Percentiles rank a stretch among this genome's conserved stretches.
Evolutionary conservation across 148 eudicot genomes (phyloP).

Genomic region (Chenopodium suecicum): DNA sequence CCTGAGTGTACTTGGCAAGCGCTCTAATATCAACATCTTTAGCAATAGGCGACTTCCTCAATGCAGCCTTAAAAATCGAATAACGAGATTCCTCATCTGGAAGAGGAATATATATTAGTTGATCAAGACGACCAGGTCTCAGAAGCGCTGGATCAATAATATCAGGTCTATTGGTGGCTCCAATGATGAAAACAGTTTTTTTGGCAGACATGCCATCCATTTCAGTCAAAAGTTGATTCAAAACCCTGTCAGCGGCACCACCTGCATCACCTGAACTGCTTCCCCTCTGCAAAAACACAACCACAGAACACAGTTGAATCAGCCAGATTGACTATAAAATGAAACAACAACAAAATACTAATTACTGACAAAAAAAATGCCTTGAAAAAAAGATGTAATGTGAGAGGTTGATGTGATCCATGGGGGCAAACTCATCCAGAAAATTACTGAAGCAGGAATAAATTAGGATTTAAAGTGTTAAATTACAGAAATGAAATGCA

Average conservation of each 20-base stretch:
- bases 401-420: neutral
- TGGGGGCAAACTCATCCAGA: neutral
- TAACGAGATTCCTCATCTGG: slow-evolving; percentile 84
- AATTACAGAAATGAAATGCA: neutral
- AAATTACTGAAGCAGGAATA: too few species aligned
- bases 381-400: too few species aligned
- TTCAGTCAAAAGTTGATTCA: slow-evolving; percentile 84
- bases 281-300: slow-evolving; percentile 55
- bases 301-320: neutral
- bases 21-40: slow-evolving; percentile 75
- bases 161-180: slow-evolving; percentile 90
- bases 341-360: neutral
- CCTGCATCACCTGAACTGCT: slow-evolving; percentile 90
- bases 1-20: slow-evolving; percentile 92
- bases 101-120: slow-evolving; percentile 78
- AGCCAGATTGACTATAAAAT: neutral
- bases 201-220: slow-evolving; percentile 96
- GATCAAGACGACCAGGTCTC: slow-evolving; percentile 91
- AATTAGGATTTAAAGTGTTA: neutral
- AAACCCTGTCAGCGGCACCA: slow-evolving; percentile 87
- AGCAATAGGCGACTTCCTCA: slow-evolving; percentile 79
- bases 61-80: slow-evolving; percentile 69
- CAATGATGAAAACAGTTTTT: slow-evolving; percentile 85
- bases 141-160: slow-evolving; percentile 84
- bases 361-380: too few species aligned